Percentiles rank a stretch among this genome's conserved stretches.
phyloP scores from a whole-genome alignment of 495 filamentous ascomycete genomes.

The Hypoxylon lienhwacheense region DNA sequence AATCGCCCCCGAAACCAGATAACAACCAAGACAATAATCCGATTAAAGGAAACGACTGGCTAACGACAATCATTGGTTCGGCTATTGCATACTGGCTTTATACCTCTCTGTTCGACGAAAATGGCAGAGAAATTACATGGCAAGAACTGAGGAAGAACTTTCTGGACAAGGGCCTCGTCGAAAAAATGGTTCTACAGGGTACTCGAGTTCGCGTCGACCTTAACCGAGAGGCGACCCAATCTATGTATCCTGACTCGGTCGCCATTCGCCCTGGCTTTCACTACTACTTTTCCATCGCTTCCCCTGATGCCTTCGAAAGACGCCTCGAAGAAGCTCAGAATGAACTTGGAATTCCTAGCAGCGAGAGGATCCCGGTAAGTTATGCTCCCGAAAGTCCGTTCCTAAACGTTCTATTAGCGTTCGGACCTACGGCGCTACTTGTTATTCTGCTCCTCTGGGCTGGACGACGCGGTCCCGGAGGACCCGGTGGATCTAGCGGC shows the following conservation, averaged over 20 bases:
- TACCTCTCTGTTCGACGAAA: slow-evolving; percentile 31
- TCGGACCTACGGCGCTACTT: slow-evolving; percentile 85
- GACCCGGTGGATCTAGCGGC: slow-evolving; percentile 69
- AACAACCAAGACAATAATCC: slow-evolving; percentile 16
- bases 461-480: slow-evolving; percentile 59
- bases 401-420: slow-evolving; percentile 66
- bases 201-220: slow-evolving; percentile 80
- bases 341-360: slow-evolving; percentile 78
- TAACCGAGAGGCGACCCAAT: slow-evolving; percentile 73
- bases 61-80: slow-evolving; percentile 25
- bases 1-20: slow-evolving; percentile 20
- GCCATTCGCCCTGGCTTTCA: slow-evolving; percentile 69
- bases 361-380: slow-evolving; percentile 86
- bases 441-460: slow-evolving; percentile 77
- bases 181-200: slow-evolving; percentile 80
- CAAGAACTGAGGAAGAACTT: slow-evolving; percentile 92
- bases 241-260: slow-evolving; percentile 80
- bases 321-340: slow-evolving; percentile 83
- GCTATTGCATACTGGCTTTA: slow-evolving; percentile 37
- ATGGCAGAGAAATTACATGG: slow-evolving; percentile 85
- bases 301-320: slow-evolving; percentile 88
- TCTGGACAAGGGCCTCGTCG: slow-evolving; percentile 91
- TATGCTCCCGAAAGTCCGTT: slow-evolving; percentile 77
- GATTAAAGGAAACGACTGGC: slow-evolving; percentile 31
- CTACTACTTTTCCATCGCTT: slow-evolving; percentile 96